Conservation (phyloP, 2,329 filamentous ascomycete genomes). For the Nemania sp. region DNA sequence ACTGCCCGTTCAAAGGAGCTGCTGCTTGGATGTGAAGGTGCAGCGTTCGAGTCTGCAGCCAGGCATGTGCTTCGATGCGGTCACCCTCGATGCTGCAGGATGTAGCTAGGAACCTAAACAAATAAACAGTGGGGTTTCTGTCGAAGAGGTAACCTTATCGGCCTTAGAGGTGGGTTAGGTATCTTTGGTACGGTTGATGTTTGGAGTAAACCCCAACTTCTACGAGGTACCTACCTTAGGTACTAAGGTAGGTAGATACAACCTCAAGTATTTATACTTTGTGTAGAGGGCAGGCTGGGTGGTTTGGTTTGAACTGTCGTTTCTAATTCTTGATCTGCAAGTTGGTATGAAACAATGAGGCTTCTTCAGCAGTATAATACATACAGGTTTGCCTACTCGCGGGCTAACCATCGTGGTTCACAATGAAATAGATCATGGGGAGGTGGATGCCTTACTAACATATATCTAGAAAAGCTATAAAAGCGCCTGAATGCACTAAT, state of each 20-base stretch:
- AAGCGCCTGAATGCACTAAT: neutral
- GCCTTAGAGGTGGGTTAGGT: constrained; percentile 14
- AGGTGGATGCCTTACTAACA: too few species aligned
- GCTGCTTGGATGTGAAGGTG: neutral
- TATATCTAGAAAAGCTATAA: too few species aligned
- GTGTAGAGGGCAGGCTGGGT: too few species aligned
- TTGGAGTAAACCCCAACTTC: neutral
- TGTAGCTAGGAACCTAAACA: neutral
- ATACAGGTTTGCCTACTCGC: too few species aligned
- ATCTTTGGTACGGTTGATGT: neutral
- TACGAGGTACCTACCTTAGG: neutral
- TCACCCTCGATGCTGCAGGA: neutral
- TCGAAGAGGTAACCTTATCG: constrained; percentile 2
- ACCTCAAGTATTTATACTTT: too few species aligned
- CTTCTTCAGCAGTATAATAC: too few species aligned
- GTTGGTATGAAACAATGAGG: too few species aligned
- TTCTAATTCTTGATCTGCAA: too few species aligned
- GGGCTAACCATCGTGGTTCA: too few species aligned
- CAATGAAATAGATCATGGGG: too few species aligned
- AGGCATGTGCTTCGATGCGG: constrained; percentile 3
- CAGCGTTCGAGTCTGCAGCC: neutral
- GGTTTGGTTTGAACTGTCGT: too few species aligned
- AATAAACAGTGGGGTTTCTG: constrained; percentile 12
- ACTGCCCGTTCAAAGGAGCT: neutral
- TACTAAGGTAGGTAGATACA: too few species aligned